Evolutionary conservation across 352 stramenopile species (phyloP).

Genomic region (Globisporangium cystogenes): DNA sequence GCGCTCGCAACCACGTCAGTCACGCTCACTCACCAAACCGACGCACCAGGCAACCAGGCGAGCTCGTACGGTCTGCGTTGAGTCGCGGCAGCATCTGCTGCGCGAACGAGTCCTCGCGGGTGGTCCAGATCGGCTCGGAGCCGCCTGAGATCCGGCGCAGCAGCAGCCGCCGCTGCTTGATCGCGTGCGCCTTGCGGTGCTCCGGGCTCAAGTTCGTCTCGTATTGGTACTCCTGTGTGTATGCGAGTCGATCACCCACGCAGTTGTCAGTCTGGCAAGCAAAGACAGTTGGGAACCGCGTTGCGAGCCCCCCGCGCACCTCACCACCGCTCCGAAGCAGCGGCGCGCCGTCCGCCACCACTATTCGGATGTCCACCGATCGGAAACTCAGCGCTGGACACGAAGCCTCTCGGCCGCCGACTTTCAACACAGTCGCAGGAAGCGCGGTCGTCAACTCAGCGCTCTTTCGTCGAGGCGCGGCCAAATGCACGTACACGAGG

Average conservation of each 20-base stretch:
- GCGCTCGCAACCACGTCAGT: conserved; percentile 3
- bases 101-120: conserved; percentile 49
- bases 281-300: background rate
- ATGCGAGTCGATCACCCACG: background rate
- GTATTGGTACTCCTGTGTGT: conserved; percentile 68
- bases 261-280: background rate
- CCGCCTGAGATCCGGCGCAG: conserved; percentile 57
- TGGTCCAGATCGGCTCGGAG: conserved; percentile 49
- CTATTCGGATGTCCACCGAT: conserved; percentile 45
- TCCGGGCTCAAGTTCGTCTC: conserved; percentile 45
- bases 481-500: conserved; percentile 35
- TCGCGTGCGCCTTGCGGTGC: conserved; percentile 39
- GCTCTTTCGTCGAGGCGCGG: background rate
- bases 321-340: conserved; percentile 72
- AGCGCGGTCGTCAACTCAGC: background rate
- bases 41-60: background rate
- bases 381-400: conserved; percentile 39
- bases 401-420: conserved; percentile 35
- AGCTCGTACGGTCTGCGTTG: conserved; percentile 49
- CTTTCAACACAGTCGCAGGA: conserved; percentile 14
- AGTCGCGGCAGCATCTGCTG: conserved; percentile 60
- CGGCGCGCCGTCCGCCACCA: conserved; percentile 58
- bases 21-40: background rate
- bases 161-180: conserved; percentile 63
- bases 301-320: conserved; percentile 15